A percentile compares a stretch with the other conserved stretches of the same genome.
phyloP scores from a whole-genome alignment of 495 filamentous ascomycete genomes.

The Penicillium angulare region DNA sequence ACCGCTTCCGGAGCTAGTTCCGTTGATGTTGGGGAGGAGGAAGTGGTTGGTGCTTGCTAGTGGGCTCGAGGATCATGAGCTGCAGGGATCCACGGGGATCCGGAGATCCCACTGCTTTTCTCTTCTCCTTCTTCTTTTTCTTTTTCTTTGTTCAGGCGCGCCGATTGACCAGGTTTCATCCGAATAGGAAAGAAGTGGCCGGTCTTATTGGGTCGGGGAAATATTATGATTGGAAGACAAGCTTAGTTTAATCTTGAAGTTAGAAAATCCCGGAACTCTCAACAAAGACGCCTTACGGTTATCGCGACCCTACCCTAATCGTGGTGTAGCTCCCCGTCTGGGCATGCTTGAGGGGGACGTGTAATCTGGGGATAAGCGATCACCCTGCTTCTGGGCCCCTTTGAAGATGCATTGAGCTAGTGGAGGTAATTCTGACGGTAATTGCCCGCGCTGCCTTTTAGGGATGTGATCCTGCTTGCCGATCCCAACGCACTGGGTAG shows the following conservation, averaged over 20 bases:
- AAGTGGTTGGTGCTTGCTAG: not conserved
- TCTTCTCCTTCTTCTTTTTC: not conserved
- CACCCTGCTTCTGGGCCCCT: not conserved
- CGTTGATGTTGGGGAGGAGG: not conserved
- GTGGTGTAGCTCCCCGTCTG: too few relatives aligned
- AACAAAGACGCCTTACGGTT: too few relatives aligned
- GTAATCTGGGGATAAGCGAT: not conserved
- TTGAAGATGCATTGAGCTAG: not conserved
- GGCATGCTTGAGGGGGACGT: too few relatives aligned
- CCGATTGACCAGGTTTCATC: conserved; percentile 2
- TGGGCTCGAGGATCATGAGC: conserved; percentile 12
- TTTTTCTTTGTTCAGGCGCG: not conserved
- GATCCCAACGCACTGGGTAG: not conserved
- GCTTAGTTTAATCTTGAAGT: not conserved
- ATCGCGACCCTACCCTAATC: too few relatives aligned
- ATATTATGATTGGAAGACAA: not conserved
- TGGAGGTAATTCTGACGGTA: too few relatives aligned
- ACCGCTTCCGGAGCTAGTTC: not conserved
- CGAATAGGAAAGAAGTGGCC: conserved; percentile 2
- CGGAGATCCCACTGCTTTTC: conserved; percentile 9
- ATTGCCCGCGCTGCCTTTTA: too few relatives aligned
- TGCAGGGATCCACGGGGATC: conserved; percentile 20
- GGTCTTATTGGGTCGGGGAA: not conserved
- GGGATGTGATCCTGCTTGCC: not conserved
- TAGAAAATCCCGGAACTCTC: not conserved